Conservation (phyloP, 192 early-diverging fungal species). For the Backusella tuberculispora region DNA sequence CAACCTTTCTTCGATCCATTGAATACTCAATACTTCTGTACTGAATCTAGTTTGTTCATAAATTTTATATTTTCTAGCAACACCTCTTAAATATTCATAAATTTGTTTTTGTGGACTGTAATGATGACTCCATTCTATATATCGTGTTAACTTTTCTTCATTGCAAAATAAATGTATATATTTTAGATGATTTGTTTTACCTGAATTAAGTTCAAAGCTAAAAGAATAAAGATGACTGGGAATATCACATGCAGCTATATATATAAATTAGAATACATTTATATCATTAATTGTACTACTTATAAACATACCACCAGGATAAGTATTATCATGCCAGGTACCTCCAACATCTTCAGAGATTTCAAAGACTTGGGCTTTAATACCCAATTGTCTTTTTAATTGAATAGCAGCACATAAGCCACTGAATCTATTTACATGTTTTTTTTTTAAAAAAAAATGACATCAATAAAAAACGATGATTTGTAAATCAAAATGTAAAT, state of each 20-base stretch:
- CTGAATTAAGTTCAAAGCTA: conserved; percentile 46
- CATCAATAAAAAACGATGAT: background rate
- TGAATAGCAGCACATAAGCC: conserved; percentile 60
- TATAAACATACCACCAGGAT: conserved; percentile 36
- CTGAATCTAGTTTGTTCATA: conserved; percentile 45
- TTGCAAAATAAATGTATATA: background rate
- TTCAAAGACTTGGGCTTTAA: conserved; percentile 51
- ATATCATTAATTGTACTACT: no score
- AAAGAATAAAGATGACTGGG: conserved; percentile 46
- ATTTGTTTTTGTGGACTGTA: conserved; percentile 47
- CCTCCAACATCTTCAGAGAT: conserved; percentile 52
- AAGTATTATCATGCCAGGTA: conserved; percentile 54
- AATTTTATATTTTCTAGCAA: conserved; percentile 42
- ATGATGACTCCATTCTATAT: conserved; percentile 39
- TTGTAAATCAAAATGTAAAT: background rate
- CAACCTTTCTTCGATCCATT: conserved; percentile 41
- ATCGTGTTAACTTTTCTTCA: no score
- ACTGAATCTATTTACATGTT: conserved; percentile 35
- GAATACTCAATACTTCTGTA: conserved; percentile 40
- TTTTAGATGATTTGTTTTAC: conserved; percentile 16
- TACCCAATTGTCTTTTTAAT: conserved; percentile 49
- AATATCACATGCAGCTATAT: conserved; percentile 46
- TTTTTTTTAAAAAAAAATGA: background rate
- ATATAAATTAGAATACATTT: background rate
- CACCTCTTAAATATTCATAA: conserved; percentile 40